Evolutionary conservation across 2,329 filamentous ascomycete species (phyloP).

Genomic region (Colletotrichum melonis): DNA sequence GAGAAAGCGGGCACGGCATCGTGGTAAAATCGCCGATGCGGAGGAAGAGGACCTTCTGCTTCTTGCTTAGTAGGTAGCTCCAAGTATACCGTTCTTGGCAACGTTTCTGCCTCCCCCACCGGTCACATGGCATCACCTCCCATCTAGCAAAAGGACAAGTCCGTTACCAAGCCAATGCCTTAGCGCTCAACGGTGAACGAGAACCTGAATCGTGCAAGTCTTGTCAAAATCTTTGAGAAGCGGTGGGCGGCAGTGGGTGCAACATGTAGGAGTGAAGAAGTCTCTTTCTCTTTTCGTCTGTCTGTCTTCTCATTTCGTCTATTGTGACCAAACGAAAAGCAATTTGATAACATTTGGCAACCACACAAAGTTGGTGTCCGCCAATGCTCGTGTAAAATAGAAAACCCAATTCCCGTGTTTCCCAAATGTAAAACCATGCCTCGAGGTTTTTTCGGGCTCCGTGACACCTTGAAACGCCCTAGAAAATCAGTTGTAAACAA

Average conservation of each 20-base stretch:
- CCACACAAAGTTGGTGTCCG: not conserved
- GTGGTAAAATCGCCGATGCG: not conserved
- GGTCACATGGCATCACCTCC: slow-evolving; percentile 10
- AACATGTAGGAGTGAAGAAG: not conserved
- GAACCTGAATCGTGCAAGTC: not conserved
- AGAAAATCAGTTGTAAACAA: not conserved
- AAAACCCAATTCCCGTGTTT: not conserved
- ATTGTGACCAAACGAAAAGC: not conserved
- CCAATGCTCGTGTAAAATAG: not conserved
- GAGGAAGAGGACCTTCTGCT: no score
- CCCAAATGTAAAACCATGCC: not conserved
- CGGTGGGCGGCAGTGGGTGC: no score
- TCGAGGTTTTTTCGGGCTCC: not conserved
- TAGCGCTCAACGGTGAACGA: not conserved
- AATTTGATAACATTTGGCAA: not conserved
- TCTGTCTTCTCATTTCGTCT: not conserved
- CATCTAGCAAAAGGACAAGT: not conserved
- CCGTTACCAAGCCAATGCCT: not conserved
- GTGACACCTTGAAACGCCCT: not conserved
- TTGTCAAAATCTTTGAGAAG: not conserved
- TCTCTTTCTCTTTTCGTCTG: not conserved
- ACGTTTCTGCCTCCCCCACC: not conserved
- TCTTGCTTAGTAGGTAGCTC: not conserved
- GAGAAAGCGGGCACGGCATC: not conserved
- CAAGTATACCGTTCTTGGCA: not conserved